Percentiles rank a stretch among this genome's conserved stretches.
These are phyloP conservation scores for Ceratocystis colombiana DNA, from an alignment of 2,329 filamentous ascomycete species.

Conservation along the genomic window DNA sequence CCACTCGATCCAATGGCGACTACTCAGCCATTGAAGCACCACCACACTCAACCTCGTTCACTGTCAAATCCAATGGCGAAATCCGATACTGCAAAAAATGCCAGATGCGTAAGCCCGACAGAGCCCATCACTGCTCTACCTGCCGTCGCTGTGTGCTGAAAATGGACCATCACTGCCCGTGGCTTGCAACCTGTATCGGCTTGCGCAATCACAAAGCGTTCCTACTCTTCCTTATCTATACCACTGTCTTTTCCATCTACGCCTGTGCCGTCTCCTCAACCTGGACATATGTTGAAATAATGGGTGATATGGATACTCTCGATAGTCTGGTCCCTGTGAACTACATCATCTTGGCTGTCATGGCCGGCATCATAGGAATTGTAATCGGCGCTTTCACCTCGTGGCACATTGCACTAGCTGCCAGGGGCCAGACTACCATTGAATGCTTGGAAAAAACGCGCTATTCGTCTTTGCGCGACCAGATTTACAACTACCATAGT, in stretches of 20 bases:
- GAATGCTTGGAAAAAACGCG: conserved; percentile 93
- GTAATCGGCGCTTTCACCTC: conserved; percentile 80
- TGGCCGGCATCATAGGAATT: conserved; percentile 82
- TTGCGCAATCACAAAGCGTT: conserved; percentile 94
- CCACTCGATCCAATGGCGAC: conserved; percentile 48
- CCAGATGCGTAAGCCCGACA: conserved; percentile 85
- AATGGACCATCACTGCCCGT: conserved; percentile 99
- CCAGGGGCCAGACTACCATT: conserved; percentile 79
- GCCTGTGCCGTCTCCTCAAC: conserved; percentile 63
- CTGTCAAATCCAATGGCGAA: conserved; percentile 83
- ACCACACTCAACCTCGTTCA: conserved; percentile 59
- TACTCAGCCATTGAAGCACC: conserved; percentile 58
- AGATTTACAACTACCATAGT: conserved; percentile 54
- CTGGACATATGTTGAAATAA: conserved; percentile 80
- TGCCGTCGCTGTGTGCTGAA: conserved; percentile 92
- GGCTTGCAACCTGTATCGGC: conserved; percentile 92
- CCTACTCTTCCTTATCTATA: conserved; percentile 82
- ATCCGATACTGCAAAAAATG: conserved; percentile 95
- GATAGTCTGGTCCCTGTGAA: conserved; percentile 80
- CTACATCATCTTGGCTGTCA: conserved; percentile 75
- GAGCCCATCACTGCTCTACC: conserved; percentile 91
- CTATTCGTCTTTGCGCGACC: conserved; percentile 69
- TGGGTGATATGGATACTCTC: conserved; percentile 57
- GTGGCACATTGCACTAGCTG: conserved; percentile 81
- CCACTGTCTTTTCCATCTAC: conserved; percentile 73